Conservation (phyloP, 2,329 filamentous ascomycete species). For the Colletotrichum sansevieriae region DNA sequence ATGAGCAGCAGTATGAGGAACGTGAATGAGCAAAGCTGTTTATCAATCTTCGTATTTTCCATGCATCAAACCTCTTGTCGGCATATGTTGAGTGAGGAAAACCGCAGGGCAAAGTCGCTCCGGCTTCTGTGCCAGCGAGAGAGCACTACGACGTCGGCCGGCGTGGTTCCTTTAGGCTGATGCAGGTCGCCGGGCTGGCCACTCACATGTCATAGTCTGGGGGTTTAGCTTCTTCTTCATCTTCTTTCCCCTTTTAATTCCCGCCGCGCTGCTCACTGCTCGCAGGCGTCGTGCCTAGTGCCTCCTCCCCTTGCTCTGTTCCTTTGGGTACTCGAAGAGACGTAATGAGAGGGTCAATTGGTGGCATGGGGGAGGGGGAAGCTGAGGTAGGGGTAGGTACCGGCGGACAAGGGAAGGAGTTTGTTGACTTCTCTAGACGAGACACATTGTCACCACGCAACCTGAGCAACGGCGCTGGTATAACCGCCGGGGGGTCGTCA, state of each 20-base stretch:
- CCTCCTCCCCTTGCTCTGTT: background rate
- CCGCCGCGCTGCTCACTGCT: slow-evolving; percentile 27
- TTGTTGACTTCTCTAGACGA: slow-evolving; percentile 36
- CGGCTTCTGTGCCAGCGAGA: too few relatives aligned
- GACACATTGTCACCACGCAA: slow-evolving; percentile 39
- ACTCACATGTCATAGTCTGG: slow-evolving; percentile 31
- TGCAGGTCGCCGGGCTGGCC: slow-evolving; percentile 30
- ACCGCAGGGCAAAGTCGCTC: too few relatives aligned
- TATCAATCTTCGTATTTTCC: background rate
- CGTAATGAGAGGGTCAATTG: slow-evolving; percentile 30
- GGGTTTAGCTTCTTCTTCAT: background rate
- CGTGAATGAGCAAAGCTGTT: background rate
- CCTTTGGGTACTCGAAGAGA: background rate
- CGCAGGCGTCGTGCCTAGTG: background rate
- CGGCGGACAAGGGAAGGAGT: slow-evolving; percentile 12
- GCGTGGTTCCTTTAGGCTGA: slow-evolving; percentile 9
- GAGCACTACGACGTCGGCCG: background rate
- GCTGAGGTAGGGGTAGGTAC: slow-evolving; percentile 38
- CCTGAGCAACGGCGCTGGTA: slow-evolving; percentile 22
- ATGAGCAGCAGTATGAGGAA: background rate
- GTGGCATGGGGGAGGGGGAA: slow-evolving; percentile 35
- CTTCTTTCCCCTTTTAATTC: background rate
- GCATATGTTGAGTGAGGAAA: too few relatives aligned
- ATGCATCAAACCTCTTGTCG: background rate
- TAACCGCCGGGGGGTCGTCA: background rate